These are phyloP conservation scores for Ephemerocybe angulata DNA, from an alignment of 768 basidiomycete genomes.

Conservation along the genomic window DNA sequence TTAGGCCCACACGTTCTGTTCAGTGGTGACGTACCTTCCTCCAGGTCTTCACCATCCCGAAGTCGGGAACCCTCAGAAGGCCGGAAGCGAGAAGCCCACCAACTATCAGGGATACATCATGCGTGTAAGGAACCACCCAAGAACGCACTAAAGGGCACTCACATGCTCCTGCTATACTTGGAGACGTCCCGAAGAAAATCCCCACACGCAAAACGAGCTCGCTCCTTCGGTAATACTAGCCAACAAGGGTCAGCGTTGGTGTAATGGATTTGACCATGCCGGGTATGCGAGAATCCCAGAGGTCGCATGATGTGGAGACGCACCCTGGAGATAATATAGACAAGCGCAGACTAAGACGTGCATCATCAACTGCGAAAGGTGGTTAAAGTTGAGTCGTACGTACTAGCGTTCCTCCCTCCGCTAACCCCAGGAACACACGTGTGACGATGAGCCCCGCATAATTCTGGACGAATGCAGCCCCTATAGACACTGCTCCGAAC, in stretches of 20 bases:
- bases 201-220: slow-evolving; percentile 33
- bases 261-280: background rate
- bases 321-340: slow-evolving; percentile 37
- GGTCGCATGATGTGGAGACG: background rate
- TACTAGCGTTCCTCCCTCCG: slow-evolving; percentile 41
- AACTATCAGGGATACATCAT: slow-evolving; percentile 15
- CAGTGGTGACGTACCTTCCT: slow-evolving; percentile 29
- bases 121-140: background rate
- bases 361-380: background rate
- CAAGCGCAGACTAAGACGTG: slow-evolving; percentile 30
- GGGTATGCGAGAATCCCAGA: background rate
- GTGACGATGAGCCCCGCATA: slow-evolving; percentile 30
- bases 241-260: background rate
- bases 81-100: slow-evolving; percentile 36
- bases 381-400: slow-evolving; percentile 6
- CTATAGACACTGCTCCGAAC: slow-evolving; percentile 35
- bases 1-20: too few species aligned
- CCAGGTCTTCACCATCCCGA: slow-evolving; percentile 32
- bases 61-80: slow-evolving; percentile 28
- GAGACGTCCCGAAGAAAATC: slow-evolving; percentile 32
- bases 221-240: slow-evolving; percentile 30
- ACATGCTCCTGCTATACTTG: slow-evolving; percentile 35
- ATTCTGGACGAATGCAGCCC: slow-evolving; percentile 35
- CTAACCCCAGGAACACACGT: slow-evolving; percentile 36
- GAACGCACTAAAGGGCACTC: slow-evolving; percentile 7